These are phyloP conservation scores for Xylaria scruposa DNA, from an alignment of 495 filamentous ascomycete genomes.

Conservation along the genomic window DNA sequence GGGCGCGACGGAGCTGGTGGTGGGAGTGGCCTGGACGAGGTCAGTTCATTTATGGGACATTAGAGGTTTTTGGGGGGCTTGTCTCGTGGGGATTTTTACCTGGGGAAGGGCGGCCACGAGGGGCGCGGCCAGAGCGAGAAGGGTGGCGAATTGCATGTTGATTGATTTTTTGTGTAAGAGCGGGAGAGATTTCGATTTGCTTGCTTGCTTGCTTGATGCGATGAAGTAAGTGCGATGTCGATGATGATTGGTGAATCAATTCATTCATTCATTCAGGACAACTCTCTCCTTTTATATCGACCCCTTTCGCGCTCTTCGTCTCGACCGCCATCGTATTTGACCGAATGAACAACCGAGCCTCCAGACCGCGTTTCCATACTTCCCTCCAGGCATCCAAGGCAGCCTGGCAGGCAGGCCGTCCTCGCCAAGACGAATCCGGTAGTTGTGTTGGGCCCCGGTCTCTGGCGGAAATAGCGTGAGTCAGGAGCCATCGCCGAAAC, in stretches of 20 bases:
- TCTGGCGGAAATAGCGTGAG: too few relatives aligned
- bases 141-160: constrained; percentile 23
- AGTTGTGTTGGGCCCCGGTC: neutral
- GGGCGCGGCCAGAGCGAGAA: constrained; percentile 18
- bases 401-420: constrained; percentile 4
- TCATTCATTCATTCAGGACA: neutral
- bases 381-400: constrained; percentile 10
- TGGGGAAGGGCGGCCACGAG: constrained; percentile 22
- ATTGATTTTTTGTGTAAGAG: neutral
- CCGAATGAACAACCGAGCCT: neutral
- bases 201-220: neutral
- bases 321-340: neutral
- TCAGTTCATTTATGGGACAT: neutral
- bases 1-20: constrained; percentile 16
- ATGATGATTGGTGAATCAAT: neutral
- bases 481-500: constrained; percentile 1
- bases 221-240: neutral
- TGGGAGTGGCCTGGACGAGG: neutral
- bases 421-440: constrained; percentile 17
- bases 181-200: neutral
- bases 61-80: too few relatives aligned
- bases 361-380: neutral
- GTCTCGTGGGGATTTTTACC: neutral
- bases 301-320: neutral
- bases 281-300: neutral